Percentiles rank a stretch among this genome's conserved stretches.
Evolutionary conservation across 257 asterid genomes (phyloP).

Genomic region (Nicotiana otophora): DNA sequence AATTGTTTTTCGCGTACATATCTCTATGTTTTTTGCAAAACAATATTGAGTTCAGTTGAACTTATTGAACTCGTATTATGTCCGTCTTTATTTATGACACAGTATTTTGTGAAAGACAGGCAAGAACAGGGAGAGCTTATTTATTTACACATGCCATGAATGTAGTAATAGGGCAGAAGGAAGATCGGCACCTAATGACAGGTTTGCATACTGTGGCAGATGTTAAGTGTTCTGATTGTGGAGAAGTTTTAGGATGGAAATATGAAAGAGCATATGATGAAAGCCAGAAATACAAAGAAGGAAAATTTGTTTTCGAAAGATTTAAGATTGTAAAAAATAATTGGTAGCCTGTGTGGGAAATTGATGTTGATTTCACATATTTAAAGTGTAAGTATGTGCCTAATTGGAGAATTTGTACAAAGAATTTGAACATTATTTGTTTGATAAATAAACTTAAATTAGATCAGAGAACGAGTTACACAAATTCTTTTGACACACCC

Average conservation of each 20-base stretch:
- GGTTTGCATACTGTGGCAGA: constrained; percentile 58
- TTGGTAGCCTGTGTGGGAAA: constrained; percentile 20
- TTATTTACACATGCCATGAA: constrained; percentile 46
- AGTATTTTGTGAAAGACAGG: constrained; percentile 19
- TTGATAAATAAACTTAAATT: no score
- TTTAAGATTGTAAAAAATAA: constrained; percentile 38
- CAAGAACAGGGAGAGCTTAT: constrained; percentile 47
- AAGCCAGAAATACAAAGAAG: constrained; percentile 53
- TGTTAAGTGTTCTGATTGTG: constrained; percentile 48
- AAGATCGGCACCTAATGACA: constrained; percentile 41
- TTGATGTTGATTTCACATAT: neutral
- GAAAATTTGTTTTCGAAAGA: constrained; percentile 48
- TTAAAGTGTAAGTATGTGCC: neutral
- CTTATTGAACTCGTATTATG: accelerated
- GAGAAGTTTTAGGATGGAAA: constrained; percentile 56
- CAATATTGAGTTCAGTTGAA: neutral
- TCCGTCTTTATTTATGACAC: neutral
- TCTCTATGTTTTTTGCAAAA: neutral
- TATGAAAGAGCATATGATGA: constrained; percentile 47
- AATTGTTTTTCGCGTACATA: neutral
- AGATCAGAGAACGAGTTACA: no score
- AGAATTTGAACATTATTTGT: neutral
- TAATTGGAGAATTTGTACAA: neutral
- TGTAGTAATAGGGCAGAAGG: constrained; percentile 31
- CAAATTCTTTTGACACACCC: no score